A percentile compares a stretch with the other conserved stretches of the same genome.
Conservation (phyloP, 2,329 filamentous ascomycete species). For the Arthroderma sp. region DNA sequence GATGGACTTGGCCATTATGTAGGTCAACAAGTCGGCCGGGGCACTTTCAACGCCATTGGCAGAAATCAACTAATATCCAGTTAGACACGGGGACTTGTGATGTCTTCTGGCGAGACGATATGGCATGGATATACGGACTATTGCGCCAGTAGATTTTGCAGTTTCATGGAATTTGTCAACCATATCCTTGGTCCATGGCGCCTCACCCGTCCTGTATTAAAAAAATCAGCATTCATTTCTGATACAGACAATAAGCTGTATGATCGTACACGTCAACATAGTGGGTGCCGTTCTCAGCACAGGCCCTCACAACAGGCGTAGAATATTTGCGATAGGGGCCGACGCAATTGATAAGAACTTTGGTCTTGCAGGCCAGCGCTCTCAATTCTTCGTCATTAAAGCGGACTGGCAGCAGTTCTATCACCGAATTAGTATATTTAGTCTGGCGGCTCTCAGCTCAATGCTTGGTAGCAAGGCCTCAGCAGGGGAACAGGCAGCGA, state of each 20-base stretch:
- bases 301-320: constrained; percentile 52
- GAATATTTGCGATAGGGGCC: constrained; percentile 55
- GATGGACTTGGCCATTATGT: constrained; percentile 42
- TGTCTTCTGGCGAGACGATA: not conserved
- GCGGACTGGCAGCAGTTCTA: constrained; percentile 28
- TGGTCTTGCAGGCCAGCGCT: constrained; percentile 43
- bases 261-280: constrained; percentile 47
- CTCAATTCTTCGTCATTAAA: constrained; percentile 41
- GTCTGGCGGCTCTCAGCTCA: not conserved
- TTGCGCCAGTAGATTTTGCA: constrained; percentile 48
- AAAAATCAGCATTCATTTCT: constrained; percentile 3
- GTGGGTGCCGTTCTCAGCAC: constrained; percentile 52
- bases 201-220: constrained; percentile 45
- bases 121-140: constrained; percentile 34
- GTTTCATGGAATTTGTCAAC: constrained; percentile 48
- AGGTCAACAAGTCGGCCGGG: constrained; percentile 45
- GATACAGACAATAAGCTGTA: not conserved
- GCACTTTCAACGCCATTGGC: constrained; percentile 51
- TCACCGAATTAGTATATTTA: not conserved
- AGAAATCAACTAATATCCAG: constrained; percentile 41
- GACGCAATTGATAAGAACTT: constrained; percentile 48
- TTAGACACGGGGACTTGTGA: constrained; percentile 11
- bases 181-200: constrained; percentile 52
- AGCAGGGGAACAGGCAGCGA: not conserved
- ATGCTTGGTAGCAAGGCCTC: too few species aligned